Evolutionary conservation across 495 filamentous ascomycete species (phyloP), one percentile per base, ranked within the genome.

Genomic region (Melanomma pulvis-pyrius): DNA sequence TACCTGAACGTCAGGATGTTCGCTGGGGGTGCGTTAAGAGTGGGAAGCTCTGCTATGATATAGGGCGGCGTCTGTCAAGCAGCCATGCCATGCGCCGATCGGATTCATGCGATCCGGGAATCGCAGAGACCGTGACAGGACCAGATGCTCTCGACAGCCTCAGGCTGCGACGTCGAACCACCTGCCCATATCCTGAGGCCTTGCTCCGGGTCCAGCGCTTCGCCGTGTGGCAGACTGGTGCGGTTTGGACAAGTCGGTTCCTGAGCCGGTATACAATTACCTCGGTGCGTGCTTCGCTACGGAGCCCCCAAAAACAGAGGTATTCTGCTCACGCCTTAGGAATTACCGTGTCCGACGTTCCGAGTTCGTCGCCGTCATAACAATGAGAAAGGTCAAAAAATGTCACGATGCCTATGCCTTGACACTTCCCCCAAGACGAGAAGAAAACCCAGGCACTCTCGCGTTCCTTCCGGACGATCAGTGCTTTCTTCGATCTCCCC

Each of bases 381-480:
- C n/a, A n/a, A n/a, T n/a, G 39, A 44, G 3, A 15, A 34, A 34
- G 30, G 12, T 12, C 30, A 44, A 6, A 15, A 44, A 44, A n/a
- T 12, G 8, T 44, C 17, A 44, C 30, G 30, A 34, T 34, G n/a
- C n/a, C 34, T 8, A 47, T n/a, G 44, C 44, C 44, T n/a, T 17
- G 44, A 47, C 44, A 24, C 7, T 19, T n/a, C 46, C 7, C 8
- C 4, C 46, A 48, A 48, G 25, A 28, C 22, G 4, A 25, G 15
- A 50, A 50, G 48, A 50, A 26, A 12, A 19, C n/a, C 48, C 48
- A 11, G 22, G n/a, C n/a, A 41, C 34, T 41, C 17, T 17, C 34
- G 34, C 15, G 21, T 50, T 50, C 48, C 25, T 50, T 50, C 48
- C 48, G 48, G 48, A 8, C 48, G 48, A 50, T 50, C 48, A 17